These are phyloP conservation scores for Hippophae gyantsensis DNA, from an alignment of 306 rosid genomes.

Conservation along the genomic window DNA sequence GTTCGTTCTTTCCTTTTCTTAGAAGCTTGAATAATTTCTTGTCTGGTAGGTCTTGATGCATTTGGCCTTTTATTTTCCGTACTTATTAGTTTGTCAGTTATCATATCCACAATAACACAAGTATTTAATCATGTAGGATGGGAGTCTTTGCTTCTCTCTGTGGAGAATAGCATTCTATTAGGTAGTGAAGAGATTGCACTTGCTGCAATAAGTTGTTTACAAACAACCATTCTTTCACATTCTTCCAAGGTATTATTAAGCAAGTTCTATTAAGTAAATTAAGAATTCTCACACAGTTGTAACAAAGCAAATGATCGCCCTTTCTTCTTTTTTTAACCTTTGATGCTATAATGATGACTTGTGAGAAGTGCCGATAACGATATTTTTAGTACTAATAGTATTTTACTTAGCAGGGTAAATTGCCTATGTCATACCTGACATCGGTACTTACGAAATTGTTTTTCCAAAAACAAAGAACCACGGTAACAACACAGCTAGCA, in stretches of 20 bases:
- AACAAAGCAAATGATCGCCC: too few species aligned
- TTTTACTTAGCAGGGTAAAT: constrained; percentile 61
- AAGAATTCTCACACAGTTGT: too few species aligned
- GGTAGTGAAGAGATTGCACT: constrained; percentile 96
- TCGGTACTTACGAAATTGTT: constrained; percentile 74
- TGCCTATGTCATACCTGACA: constrained; percentile 70
- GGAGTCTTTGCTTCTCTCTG: constrained; percentile 83
- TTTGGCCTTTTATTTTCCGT: constrained; percentile 8
- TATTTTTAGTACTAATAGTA: constrained; percentile 12
- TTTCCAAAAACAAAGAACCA: constrained; percentile 60
- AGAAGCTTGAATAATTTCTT: constrained; percentile 66
- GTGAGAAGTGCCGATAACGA: background rate
- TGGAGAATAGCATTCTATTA: constrained; percentile 63
- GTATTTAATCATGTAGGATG: constrained; percentile 55
- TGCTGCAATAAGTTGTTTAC: constrained; percentile 88
- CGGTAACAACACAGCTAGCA: constrained; percentile 48
- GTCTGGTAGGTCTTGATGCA: constrained; percentile 61
- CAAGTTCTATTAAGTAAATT: constrained; percentile 16
- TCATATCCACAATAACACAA: constrained; percentile 8
- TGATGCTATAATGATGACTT: background rate
- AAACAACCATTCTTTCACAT: constrained; percentile 76
- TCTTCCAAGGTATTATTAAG: constrained; percentile 67
- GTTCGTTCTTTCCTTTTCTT: constrained; percentile 82
- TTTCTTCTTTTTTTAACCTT: constrained; percentile 4
- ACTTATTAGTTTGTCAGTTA: constrained; percentile 14